Evolutionary conservation across 148 eudicot genomes (phyloP).

Genomic region (Cornus suecica): DNA sequence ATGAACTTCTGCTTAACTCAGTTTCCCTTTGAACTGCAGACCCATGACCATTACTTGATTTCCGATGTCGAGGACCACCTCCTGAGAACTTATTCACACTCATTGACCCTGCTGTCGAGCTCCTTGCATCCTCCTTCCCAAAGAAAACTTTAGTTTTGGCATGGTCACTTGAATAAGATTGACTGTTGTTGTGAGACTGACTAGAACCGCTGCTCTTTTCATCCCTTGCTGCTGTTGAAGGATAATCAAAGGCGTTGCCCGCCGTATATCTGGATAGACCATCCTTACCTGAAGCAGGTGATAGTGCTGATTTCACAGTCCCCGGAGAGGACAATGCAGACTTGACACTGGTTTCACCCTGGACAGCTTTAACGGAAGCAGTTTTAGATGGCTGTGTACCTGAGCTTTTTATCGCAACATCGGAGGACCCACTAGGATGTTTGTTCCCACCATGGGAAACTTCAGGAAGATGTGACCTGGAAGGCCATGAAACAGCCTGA

Average conservation of each 20-base stretch:
- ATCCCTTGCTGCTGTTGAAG: constrained; percentile 33
- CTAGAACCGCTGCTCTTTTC: constrained; percentile 64
- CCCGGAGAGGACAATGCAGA: constrained; percentile 39
- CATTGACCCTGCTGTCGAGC: constrained; percentile 43
- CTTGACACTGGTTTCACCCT: constrained; percentile 41
- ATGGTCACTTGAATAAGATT: constrained; percentile 54
- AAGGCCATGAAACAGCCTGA: constrained; percentile 54
- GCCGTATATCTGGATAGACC: constrained; percentile 17
- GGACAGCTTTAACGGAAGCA: constrained; percentile 36
- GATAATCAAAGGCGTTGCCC: constrained; percentile 35
- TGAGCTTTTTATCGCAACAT: constrained; percentile 45
- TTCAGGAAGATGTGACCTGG: constrained; percentile 49
- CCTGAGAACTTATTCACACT: constrained; percentile 37
- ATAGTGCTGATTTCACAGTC: constrained; percentile 26
- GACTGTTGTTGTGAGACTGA: constrained; percentile 58
- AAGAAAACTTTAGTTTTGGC: constrained; percentile 34
- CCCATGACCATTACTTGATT: constrained; percentile 38
- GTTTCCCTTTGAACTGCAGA: constrained; percentile 26
- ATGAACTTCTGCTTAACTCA: constrained; percentile 19
- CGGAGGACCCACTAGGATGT: constrained; percentile 46
- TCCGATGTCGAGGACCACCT: constrained; percentile 39
- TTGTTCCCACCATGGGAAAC: constrained; percentile 40
- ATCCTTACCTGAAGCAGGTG: constrained; percentile 34
- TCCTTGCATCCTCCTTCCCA: constrained; percentile 50
- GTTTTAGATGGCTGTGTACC: constrained; percentile 46